Percentiles rank a stretch among this genome's conserved stretches.
Evolutionary conservation across 2,329 filamentous ascomycete genomes (phyloP).

Genomic region (Pyrenophora seminiperda): DNA sequence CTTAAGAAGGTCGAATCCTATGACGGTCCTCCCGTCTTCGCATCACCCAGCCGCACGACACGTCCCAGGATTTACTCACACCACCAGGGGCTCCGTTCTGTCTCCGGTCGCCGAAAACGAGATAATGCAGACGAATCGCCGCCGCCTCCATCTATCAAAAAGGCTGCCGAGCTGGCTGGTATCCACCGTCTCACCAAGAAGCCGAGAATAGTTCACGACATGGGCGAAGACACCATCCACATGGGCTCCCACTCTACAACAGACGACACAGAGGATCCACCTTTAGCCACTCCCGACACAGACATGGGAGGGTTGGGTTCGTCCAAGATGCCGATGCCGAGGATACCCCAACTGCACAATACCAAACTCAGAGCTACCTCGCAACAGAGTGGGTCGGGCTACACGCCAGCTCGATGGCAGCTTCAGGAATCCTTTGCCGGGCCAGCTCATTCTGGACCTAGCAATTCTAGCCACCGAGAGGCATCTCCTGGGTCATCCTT

Average conservation of each 20-base stretch:
- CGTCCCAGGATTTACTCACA: slow-evolving; percentile 33
- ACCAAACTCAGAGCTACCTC: slow-evolving; percentile 26
- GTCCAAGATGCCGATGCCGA: slow-evolving; percentile 29
- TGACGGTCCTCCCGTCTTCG: slow-evolving; percentile 49
- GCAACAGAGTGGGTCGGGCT: slow-evolving; percentile 21
- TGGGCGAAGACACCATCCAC: slow-evolving; percentile 22
- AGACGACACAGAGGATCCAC: slow-evolving; percentile 42
- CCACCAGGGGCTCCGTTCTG: slow-evolving; percentile 29
- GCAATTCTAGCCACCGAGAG: slow-evolving; percentile 19
- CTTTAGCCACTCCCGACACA: slow-evolving; percentile 48
- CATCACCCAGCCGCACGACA: slow-evolving; percentile 47
- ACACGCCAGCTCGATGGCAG: slow-evolving; percentile 28
- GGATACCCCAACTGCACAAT: slow-evolving; percentile 22
- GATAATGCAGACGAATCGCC: slow-evolving; percentile 44
- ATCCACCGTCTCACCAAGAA: slow-evolving; percentile 58
- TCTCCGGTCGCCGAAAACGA: slow-evolving; percentile 52
- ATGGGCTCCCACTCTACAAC: slow-evolving; percentile 33
- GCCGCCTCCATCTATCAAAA: slow-evolving; percentile 60
- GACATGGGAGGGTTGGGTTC: slow-evolving; percentile 35
- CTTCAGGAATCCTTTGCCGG: slow-evolving; percentile 34
- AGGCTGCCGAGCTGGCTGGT: slow-evolving; percentile 58
- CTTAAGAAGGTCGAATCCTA: slow-evolving; percentile 50
- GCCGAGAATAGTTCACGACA: slow-evolving; percentile 47
- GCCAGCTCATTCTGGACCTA: slow-evolving; percentile 26
- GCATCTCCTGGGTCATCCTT: slow-evolving; percentile 30